Base-by-base conservation (phyloP, 192 early-diverging fungal species). In the Rhizoclosmatium sp. region DNA sequence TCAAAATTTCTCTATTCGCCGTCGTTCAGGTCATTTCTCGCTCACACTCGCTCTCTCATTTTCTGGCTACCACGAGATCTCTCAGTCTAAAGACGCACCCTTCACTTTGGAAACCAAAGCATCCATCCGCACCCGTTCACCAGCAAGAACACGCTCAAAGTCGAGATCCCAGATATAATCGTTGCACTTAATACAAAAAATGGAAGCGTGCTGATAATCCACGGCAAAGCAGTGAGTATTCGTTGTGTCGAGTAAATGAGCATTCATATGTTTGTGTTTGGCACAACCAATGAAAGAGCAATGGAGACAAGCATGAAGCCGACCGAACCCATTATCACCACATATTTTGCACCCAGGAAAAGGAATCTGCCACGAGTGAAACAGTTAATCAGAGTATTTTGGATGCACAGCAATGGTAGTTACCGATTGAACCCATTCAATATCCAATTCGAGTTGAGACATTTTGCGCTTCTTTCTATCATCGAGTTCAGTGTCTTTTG, bases 131-230 rank as follows among this genome's bases (percentile, higher is more conserved):
- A 69, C 75, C 58, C 76, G 46, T 79, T 91, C 81, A 3, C 82
- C 65, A 21, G 80, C 67, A 48, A 88, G 69, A 65, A 86, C 79
- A 21, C 78, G 69, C n/a, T 91, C 87, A 14, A 96, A 86, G 48
- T 93, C 92, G 2, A 85, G 67, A 81, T 97, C 96, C 80, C 94
- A 93, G 0, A 97, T 86, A 81, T 96, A 96, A 80, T 96, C 94
- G 67, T 91, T 86, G 85, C 96, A 97, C 19, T 85, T 83, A 5
- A 59, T 58, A 74, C 96, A 97, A 82, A 88, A 97, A 21, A 97
- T 71, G 9, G 79, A 85, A 62, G 85, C 87, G 31, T 87, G 89
- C 68, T 81, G 80, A 69, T 95, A 90, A 72, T 97, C 95, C 78
- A 97, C 87, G 2, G 94, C 93, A 88, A 75, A 59, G 42, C 48